Evolutionary conservation across 2,329 filamentous ascomycete species (phyloP), one percentile per base, ranked within the genome.

Genomic region (Pestalotiopsis sp.): DNA sequence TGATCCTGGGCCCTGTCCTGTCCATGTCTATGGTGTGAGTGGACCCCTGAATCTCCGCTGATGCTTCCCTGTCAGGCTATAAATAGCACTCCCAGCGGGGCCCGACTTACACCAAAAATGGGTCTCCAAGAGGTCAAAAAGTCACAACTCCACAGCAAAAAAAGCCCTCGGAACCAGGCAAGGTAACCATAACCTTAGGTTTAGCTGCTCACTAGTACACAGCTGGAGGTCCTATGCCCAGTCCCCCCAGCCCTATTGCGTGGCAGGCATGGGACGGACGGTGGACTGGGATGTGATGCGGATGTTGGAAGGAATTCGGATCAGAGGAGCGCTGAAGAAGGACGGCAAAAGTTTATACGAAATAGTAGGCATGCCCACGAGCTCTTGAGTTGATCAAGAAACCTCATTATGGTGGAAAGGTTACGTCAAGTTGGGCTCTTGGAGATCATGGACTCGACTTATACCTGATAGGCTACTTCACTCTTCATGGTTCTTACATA

Each of bases 21-120:
- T 36, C 60, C 27, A n/a, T 38, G 36, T 20, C 27, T 38, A 20
- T 20, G 14, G 63, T 65, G 41, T 65, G 63, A 65, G 63, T 65
- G 63, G 63, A 57, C 41, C 63, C 49, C 49, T 31, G 41, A 49
- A 25, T 31, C 39, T 65, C 25, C 14, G 61, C 49, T 20, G 17
- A 31, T 64, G 60, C 60, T 62, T 36, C n/a, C 36, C 27, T 38
- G 23, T 20, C 25, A 64, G 41, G 14, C 63, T 65, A 65, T 65
- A 57, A 65, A 65, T 65, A 65, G 63, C n/a, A 60, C 3, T 17
- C 25, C 38, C 59, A 39, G 27, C 31, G 31, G 31, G 27, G 27
- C 23, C 45, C 27, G n/a, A 36, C 59, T 61, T 61, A 61, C 59
- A 61, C 27, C 59, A n/a, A 6, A 9, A 52, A 17, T n/a, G 17